phyloP scores from a whole-genome alignment of 2,329 filamentous ascomycete species.

The Claviceps purpurea region DNA sequence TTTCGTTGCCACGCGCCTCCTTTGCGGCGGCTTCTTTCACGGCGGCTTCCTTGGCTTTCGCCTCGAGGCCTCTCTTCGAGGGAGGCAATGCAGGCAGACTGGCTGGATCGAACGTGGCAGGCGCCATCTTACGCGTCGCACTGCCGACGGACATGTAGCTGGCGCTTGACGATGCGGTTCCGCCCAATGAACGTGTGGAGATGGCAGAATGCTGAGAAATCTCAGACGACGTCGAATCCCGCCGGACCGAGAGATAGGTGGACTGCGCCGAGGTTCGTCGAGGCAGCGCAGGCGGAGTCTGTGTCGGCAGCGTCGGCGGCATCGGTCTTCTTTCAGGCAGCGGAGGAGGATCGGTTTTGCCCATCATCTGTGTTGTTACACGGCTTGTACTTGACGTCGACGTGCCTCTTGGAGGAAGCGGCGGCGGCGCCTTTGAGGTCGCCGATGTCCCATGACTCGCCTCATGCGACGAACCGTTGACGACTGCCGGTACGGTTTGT shows the following conservation, averaged over 20 bases:
- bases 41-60: slow-evolving; percentile 21
- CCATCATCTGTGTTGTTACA: slow-evolving; percentile 1
- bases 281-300: slow-evolving; percentile 35
- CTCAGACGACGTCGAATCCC: slow-evolving; percentile 45
- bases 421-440: slow-evolving; percentile 22
- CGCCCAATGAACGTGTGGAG: slow-evolving; percentile 37
- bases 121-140: slow-evolving; percentile 32
- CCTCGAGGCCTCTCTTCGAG: slow-evolving; percentile 39
- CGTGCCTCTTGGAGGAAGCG: slow-evolving; percentile 21
- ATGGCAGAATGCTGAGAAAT: slow-evolving; percentile 39
- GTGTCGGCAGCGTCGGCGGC: slow-evolving; percentile 15
- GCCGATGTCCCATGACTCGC: slow-evolving; percentile 26
- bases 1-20: slow-evolving; percentile 3
- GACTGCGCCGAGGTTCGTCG: slow-evolving; percentile 33
- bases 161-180: slow-evolving; percentile 31
- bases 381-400: slow-evolving; percentile 8
- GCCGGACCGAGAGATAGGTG: slow-evolving; percentile 25
- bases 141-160: slow-evolving; percentile 32
- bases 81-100: slow-evolving; percentile 45
- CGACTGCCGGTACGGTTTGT: slow-evolving; percentile 19
- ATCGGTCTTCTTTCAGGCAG: slow-evolving; percentile 19
- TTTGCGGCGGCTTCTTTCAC: slow-evolving; percentile 2
- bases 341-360: slow-evolving; percentile 18
- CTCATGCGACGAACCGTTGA: slow-evolving; percentile 7
- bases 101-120: slow-evolving; percentile 42